Evolutionary conservation across 2,329 filamentous ascomycete genomes (phyloP), one percentile per base, ranked within the genome.

Genomic region (Alternaria sp.): DNA sequence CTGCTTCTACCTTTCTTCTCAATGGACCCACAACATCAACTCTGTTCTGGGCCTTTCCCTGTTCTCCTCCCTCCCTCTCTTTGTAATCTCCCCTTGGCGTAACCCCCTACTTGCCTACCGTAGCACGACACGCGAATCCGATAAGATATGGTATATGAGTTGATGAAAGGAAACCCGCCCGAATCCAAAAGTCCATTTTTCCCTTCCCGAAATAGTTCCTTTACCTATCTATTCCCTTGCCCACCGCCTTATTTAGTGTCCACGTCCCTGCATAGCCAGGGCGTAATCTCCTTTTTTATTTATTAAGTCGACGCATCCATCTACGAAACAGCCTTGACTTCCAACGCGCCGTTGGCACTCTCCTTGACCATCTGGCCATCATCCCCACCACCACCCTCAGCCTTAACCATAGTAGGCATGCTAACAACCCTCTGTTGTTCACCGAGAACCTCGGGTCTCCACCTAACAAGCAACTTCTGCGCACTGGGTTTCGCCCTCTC

Each of bases 381-480:
- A 1, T 50, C 62, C 44, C 26, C 39, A 3, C 60, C 39, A 3
- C 60, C 61, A 11, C 51, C 61, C 46, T 75, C 73, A 1, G 29
- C 54, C 54, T 72, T 74, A 2, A 58, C 40, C 28, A 74, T 51
- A 4, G 54, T 56, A 5, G 65, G 64, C 13, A 57, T 56, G 23
- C 37, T 49, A 8, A 58, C 60, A 11, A 11, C 17, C 17, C 41
- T 58, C 24, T 67, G 67, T 21, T 67, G 67, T 17, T 67, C 63
- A 2, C 77, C 68, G 26, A 83, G 58, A 3, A 80, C 78, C 28
- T 81, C 78, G 0, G 86, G 86, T 54, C 83, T 79, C 83, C 83
- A 88, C 66, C 80, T 85, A 9, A 72, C 73, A 10, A 88, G 77
- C 50, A 87, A 72, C 69, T 86, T 87, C 52, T 78, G 79, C 5